Evolutionary conservation across 2,329 filamentous ascomycete genomes (phyloP).

Genomic region (Arthrinium phaeospermum): DNA sequence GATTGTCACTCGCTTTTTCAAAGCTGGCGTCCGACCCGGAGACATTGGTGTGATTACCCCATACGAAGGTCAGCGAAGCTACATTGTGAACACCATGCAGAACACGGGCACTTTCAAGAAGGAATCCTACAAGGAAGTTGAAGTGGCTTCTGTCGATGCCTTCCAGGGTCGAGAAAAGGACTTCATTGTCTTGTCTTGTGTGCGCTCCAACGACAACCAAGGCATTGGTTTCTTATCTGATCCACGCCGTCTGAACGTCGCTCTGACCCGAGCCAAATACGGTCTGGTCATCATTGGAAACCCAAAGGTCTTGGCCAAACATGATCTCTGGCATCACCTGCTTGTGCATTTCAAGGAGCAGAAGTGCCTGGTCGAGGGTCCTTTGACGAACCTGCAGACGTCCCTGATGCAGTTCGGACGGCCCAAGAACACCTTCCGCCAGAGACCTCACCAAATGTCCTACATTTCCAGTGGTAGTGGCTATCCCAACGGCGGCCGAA

Average conservation of each 20-base stretch:
- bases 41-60: conserved; percentile 98
- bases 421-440: conserved; percentile 90
- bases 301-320: conserved; percentile 95
- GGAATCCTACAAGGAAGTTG: conserved; percentile 97
- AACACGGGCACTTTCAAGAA: conserved; percentile 97
- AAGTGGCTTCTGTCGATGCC: conserved; percentile 96
- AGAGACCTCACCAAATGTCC: conserved; percentile 77
- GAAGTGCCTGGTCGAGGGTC: conserved; percentile 94
- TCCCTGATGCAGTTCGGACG: conserved; percentile 94
- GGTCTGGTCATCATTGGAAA: conserved; percentile 96
- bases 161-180: conserved; percentile 99
- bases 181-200: conserved; percentile 96
- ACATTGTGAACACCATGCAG: conserved; percentile 99
- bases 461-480: conserved; percentile 59
- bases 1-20: conserved; percentile 98
- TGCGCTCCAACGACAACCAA: conserved; percentile 98
- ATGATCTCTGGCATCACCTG: conserved; percentile 96
- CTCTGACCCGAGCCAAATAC: conserved; percentile 94
- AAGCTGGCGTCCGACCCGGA: conserved; percentile 90
- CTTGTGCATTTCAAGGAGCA: conserved; percentile 96
- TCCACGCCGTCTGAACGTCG: conserved; percentile 95
- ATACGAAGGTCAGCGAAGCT: conserved; percentile 97
- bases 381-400: conserved; percentile 92
- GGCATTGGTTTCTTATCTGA: conserved; percentile 99
- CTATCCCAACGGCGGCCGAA: conserved; percentile 38